Evolutionary conservation across 192 early-diverging fungal species (phyloP).

Genomic region (Backusella luteola): DNA sequence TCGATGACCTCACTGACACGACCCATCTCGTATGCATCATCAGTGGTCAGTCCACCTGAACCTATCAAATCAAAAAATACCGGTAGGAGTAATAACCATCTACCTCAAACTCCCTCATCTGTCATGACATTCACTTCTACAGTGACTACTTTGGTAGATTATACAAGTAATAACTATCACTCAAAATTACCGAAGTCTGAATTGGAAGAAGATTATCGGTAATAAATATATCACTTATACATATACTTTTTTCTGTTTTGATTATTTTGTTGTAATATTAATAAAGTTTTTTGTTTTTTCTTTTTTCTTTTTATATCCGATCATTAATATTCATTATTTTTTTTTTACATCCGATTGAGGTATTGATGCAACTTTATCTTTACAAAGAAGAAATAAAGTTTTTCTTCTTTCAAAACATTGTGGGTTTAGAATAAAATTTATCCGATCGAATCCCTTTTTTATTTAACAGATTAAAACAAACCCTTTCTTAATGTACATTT

Average conservation of each 20-base stretch:
- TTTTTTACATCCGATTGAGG: not conserved
- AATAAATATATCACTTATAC: not conserved
- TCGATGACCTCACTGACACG: constrained; percentile 1
- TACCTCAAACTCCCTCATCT: constrained; percentile 19
- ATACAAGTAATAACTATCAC: constrained; percentile 4
- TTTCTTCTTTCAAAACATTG: not conserved
- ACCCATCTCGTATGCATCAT: not conserved
- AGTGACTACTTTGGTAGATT: constrained; percentile 18
- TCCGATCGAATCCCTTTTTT: not conserved
- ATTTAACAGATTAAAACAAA: not conserved
- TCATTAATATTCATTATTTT: not conserved
- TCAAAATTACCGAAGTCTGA: not conserved
- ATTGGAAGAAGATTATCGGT: constrained; percentile 9
- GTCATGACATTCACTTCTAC: constrained; percentile 24
- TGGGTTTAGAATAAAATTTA: constrained; percentile 1
- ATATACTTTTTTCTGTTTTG: not conserved
- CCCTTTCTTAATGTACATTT: not conserved
- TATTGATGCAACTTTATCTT: not conserved
- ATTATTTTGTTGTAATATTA: not conserved
- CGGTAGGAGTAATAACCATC: not conserved
- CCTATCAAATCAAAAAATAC: constrained; percentile 6
- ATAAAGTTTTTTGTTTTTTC: not conserved
- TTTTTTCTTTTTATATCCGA: not conserved
- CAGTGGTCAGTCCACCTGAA: not conserved
- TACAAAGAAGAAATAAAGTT: not conserved